These are phyloP conservation scores for Lepidium didymum DNA, from an alignment of 345 rosid genomes.

Conservation along the genomic window DNA sequence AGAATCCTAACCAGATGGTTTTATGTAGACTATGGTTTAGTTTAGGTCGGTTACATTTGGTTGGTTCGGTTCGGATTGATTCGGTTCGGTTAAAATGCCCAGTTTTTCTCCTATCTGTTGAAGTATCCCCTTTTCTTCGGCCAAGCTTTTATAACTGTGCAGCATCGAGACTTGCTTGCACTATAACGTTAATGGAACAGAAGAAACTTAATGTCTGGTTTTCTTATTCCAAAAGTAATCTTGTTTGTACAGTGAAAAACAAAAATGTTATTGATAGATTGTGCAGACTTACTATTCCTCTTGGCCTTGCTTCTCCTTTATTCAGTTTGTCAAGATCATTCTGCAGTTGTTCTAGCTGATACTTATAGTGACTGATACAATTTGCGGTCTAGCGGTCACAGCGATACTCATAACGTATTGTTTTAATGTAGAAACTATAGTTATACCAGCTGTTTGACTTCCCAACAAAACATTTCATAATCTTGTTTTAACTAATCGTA, in stretches of 20 bases:
- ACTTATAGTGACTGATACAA: background rate
- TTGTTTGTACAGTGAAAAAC: background rate
- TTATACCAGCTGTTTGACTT: background rate
- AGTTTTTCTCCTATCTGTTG: background rate
- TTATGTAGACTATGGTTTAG: too few species aligned
- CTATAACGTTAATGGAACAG: background rate
- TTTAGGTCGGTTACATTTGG: too few species aligned
- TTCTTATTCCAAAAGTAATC: background rate
- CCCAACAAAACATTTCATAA: background rate
- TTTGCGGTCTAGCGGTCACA: background rate
- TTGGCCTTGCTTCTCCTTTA: background rate
- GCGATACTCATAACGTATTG: background rate
- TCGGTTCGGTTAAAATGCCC: too few species aligned
- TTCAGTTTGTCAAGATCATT: background rate
- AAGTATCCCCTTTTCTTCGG: background rate
- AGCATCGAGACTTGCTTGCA: background rate
- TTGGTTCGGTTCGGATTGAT: too few species aligned
- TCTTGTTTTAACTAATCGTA: background rate
- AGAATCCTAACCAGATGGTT: too few species aligned
- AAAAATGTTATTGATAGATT: background rate
- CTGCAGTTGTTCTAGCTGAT: background rate
- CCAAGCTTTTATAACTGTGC: background rate
- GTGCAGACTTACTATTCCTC: background rate
- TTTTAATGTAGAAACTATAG: background rate
- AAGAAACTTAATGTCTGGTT: background rate